Evolutionary conservation across 257 asterid genomes (phyloP).

Genomic region (Craterostigma plantagineum): DNA sequence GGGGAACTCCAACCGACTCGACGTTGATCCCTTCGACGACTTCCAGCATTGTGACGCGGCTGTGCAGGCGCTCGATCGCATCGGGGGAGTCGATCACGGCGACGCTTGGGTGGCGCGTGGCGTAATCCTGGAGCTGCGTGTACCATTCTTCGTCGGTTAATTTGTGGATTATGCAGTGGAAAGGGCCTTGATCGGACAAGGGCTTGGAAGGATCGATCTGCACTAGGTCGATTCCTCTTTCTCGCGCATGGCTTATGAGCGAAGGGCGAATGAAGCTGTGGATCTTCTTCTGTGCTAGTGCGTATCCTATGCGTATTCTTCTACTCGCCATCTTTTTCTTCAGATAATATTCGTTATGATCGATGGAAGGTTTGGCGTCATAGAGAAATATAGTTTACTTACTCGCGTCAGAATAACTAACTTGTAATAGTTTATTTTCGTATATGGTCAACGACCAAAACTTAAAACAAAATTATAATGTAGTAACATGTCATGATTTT

Average conservation of each 20-base stretch:
- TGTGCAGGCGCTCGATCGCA: slow-evolving; percentile 42
- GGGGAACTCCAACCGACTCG: slow-evolving; percentile 26
- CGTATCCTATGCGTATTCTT: slow-evolving; percentile 42
- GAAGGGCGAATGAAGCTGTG: slow-evolving; percentile 43
- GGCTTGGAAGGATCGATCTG: slow-evolving; percentile 29
- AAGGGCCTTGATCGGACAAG: slow-evolving; percentile 39
- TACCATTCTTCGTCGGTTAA: slow-evolving; percentile 32
- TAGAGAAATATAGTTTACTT: no score
- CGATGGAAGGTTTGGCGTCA: no score
- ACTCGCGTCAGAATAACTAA: no score
- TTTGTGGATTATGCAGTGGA: slow-evolving; percentile 62
- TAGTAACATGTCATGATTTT: no score
- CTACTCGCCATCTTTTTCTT: slow-evolving; percentile 4
- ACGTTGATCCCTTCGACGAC: slow-evolving; percentile 22
- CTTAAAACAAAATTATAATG: no score
- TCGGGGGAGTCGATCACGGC: slow-evolving; percentile 40
- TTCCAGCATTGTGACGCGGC: slow-evolving; percentile 55
- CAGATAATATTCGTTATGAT: neutral
- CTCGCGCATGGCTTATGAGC: slow-evolving; percentile 26
- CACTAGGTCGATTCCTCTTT: slow-evolving; percentile 39
- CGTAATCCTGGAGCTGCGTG: slow-evolving; percentile 21
- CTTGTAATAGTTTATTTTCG: no score
- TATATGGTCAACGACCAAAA: no score
- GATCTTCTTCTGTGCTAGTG: slow-evolving; percentile 47
- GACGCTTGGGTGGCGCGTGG: slow-evolving; percentile 21